Base-by-base conservation (phyloP, 228 moss, liverwort and hornwort species). In the Sphagnum fallax region DNA sequence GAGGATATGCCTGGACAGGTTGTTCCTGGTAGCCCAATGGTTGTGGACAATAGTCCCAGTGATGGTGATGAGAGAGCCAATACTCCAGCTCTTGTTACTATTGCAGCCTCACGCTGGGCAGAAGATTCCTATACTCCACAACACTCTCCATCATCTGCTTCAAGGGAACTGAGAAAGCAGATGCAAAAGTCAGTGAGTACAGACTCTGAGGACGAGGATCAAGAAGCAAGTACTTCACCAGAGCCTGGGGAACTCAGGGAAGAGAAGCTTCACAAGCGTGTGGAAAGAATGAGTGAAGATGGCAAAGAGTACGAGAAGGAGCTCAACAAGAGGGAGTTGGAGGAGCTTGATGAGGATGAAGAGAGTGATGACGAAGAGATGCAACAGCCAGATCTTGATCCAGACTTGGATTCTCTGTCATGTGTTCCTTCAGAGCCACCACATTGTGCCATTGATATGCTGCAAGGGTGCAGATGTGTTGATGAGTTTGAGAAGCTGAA, bases 311-410 rank as follows among this genome's bases (percentile, higher is more conserved):
- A 55, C 1, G 55, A 8, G 55, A 12, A 55, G 55, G 55, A 55
- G 55, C 8, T 8, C 55, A 55, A 55, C 78, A 79, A 63, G 76
- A 72, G 10, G 70, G 62, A 59, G 85, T 79, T 51, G 82, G 85
- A 50, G 82, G 97, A 97, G 71, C 87, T 96, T 61, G 90, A 93
- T 75, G 88, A 92, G 67, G 88, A 85, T 60, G 82, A 77, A 68
- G 91, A 81, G 16, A 72, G 70, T 47, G 96, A 93, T 64, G 91
- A 91, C 49, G 73, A 79, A 62, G 89, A 90, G 79, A 80, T 85
- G 63, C 88, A 93, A 73, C 84, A 85, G 75, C 93, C 88, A 9
- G 89, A 93, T 73, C 73, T 90, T 58, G 93, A 93, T 70, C 74
- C 87, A 52, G 91, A 97, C 61, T 87, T 80, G n/a, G 85, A 85